These are phyloP conservation scores for Eruca vesicaria DNA, from an alignment of 441 rosid genomes.

Conservation along the genomic window DNA sequence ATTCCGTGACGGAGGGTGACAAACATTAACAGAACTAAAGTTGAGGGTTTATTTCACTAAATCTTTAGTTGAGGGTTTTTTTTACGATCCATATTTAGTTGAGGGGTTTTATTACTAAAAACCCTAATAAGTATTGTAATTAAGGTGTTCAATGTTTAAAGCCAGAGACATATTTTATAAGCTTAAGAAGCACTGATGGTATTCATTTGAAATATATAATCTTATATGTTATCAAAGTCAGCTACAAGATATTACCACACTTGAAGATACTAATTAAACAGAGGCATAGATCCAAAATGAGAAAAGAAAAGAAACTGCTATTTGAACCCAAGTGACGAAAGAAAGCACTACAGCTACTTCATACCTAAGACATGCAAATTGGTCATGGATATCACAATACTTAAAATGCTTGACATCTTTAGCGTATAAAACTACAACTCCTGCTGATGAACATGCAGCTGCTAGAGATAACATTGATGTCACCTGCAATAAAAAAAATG, in stretches of 20 bases:
- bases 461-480: conserved; percentile 87
- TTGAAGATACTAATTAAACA: conserved; percentile 37
- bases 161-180: not conserved
- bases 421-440: conserved; percentile 67
- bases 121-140: not conserved
- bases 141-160: not conserved
- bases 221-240: not conserved
- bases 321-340: conserved; percentile 71
- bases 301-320: conserved; percentile 79
- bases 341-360: conserved; percentile 72
- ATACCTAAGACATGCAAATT: conserved; percentile 51
- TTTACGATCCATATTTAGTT: no score
- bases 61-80: no score
- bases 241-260: conserved; percentile 10
- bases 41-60: no score
- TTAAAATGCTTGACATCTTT: conserved; percentile 46
- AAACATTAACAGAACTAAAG: no score
- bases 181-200: not conserved
- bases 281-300: conserved; percentile 91
- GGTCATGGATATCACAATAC: conserved; percentile 35
- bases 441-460: conserved; percentile 92
- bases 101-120: no score
- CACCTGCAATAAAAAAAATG: conserved; percentile 51
- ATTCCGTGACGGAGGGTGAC: no score
- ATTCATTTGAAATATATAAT: not conserved